Conservation (phyloP, 129 eudicot genomes). For the Cynara cardunculus region DNA sequence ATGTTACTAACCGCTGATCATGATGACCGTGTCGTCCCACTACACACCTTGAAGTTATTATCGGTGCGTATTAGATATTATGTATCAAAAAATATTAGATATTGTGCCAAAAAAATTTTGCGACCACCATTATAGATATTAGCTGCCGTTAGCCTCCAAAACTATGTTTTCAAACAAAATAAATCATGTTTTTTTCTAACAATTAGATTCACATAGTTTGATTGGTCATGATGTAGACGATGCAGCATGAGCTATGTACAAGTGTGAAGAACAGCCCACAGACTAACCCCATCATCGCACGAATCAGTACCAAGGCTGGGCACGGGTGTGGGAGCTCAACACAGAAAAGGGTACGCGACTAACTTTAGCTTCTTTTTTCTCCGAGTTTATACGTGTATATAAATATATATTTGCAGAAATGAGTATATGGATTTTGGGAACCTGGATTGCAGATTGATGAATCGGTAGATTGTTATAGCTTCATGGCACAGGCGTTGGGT, state of each 20-base stretch:
- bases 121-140: too few species aligned
- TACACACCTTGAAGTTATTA: slow-evolving; percentile 75
- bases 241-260: slow-evolving; percentile 77
- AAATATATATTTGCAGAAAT: background rate
- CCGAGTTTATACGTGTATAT: background rate
- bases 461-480: slow-evolving; percentile 67
- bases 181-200: background rate
- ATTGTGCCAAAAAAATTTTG: too few species aligned
- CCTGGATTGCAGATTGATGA: slow-evolving; percentile 56
- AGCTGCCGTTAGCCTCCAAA: too few species aligned
- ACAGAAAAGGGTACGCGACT: slow-evolving; percentile 47
- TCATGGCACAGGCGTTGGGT: slow-evolving; percentile 71
- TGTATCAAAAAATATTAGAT: background rate
- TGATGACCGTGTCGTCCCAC: slow-evolving; percentile 94
- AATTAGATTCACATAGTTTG: background rate
- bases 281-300: slow-evolving; percentile 67
- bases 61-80: slow-evolving; percentile 48
- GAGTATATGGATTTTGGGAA: background rate
- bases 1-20: slow-evolving; percentile 94
- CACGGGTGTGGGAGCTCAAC: slow-evolving; percentile 80
- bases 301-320: slow-evolving; percentile 70
- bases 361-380: background rate
- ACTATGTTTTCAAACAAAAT: background rate
- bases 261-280: slow-evolving; percentile 64
- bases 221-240: slow-evolving; percentile 38